A percentile compares a stretch with the other conserved stretches of the same genome.
phyloP scores from a whole-genome alignment of 805 yeast species.

The Isabelozyma pseudorhagii region DNA sequence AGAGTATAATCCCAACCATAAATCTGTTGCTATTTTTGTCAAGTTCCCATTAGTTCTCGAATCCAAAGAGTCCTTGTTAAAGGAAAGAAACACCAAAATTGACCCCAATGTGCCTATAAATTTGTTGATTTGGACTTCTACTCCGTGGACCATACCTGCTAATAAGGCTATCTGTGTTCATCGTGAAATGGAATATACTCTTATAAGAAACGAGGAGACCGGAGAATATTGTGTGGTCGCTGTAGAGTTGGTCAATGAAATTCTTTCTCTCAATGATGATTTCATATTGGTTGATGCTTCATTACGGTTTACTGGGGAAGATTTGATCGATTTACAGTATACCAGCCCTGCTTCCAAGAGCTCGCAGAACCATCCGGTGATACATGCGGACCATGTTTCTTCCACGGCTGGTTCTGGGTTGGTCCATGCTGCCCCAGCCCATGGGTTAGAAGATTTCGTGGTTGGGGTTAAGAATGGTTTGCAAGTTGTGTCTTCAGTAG shows the following conservation, averaged over 20 bases:
- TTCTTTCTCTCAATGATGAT: conserved; percentile 29
- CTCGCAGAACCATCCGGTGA: conserved; percentile 48
- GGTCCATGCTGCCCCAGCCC: conserved; percentile 98
- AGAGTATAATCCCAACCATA: conserved; percentile 75
- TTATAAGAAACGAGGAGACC: conserved; percentile 25
- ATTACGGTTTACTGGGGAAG: conserved; percentile 17
- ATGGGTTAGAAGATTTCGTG: conserved; percentile 89
- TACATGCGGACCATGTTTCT: conserved; percentile 82
- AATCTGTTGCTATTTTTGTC: conserved; percentile 64
- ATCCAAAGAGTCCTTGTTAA: neutral
- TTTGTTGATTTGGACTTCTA: conserved; percentile 90
- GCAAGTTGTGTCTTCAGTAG: conserved; percentile 72
- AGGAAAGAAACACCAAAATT: neutral
- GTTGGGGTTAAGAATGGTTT: conserved; percentile 60
- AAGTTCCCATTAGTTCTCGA: conserved; percentile 50
- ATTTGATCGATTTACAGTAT: conserved; percentile 39
- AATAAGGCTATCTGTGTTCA: conserved; percentile 81
- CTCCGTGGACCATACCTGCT: conserved; percentile 96
- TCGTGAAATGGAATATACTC: conserved; percentile 53
- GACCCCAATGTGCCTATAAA: conserved; percentile 6
- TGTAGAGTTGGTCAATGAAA: conserved; percentile 37
- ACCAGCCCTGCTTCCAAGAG: conserved; percentile 48
- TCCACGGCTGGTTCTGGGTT: conserved; percentile 86
- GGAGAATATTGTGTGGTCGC: conserved; percentile 58
- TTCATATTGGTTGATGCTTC: neutral